A percentile compares a stretch with the other conserved stretches of the same genome.
Conservation (phyloP, 2,329 filamentous ascomycete species). For the Cladophialophora carrionii region DNA sequence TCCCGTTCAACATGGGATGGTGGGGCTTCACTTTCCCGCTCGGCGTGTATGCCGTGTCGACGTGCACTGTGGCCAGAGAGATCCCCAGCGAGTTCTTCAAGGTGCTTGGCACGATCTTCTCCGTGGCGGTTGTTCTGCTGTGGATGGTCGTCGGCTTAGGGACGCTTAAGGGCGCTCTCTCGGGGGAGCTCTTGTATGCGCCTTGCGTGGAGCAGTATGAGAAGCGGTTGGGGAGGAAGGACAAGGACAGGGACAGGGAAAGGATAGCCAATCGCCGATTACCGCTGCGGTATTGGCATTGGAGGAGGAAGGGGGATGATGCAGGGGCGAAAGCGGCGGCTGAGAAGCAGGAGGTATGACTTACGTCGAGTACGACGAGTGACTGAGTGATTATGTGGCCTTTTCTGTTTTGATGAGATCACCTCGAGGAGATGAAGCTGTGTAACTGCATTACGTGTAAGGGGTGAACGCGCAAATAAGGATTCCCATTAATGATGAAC, state of each 20-base stretch:
- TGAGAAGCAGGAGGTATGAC: conserved; percentile 7
- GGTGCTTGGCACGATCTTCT: conserved; percentile 60
- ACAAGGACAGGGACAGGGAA: conserved; percentile 4
- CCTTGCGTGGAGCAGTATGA: conserved; percentile 42
- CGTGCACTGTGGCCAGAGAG: conserved; percentile 50
- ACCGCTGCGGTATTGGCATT: conserved; percentile 2
- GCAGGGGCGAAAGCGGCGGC: background rate
- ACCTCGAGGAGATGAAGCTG: no score
- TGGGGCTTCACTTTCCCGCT: conserved; percentile 65
- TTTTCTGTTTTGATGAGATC: no score
- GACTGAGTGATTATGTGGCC: no score
- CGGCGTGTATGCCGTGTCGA: conserved; percentile 58
- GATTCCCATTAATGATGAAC: no score
- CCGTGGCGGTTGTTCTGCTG: conserved; percentile 55
- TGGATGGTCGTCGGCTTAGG: conserved; percentile 60
- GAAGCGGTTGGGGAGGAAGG: conserved; percentile 2
- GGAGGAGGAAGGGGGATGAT: conserved; percentile 3
- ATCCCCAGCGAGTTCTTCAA: conserved; percentile 60
- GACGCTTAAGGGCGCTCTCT: conserved; percentile 54
- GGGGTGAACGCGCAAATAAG: no score
- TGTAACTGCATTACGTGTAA: no score
- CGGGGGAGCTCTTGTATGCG: conserved; percentile 57
- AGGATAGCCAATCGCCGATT: conserved; percentile 1
- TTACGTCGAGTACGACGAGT: background rate
- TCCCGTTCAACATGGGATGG: conserved; percentile 66